Percentiles rank a stretch among this genome's conserved stretches.
phyloP scores from a whole-genome alignment of 805 yeast genomes.

The Yarrowia sp. region DNA sequence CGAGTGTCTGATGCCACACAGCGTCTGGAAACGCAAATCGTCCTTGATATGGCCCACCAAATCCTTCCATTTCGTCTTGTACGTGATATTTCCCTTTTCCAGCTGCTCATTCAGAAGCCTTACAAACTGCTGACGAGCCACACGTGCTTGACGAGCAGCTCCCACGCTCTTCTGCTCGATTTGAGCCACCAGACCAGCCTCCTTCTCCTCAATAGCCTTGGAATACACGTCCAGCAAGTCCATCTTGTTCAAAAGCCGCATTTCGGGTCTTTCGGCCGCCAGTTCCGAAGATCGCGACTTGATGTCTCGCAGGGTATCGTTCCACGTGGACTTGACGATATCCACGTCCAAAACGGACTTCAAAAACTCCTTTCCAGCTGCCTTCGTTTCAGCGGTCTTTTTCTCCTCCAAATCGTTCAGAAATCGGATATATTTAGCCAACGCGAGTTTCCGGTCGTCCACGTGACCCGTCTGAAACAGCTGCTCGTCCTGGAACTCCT shows the following conservation, averaged over 20 bases:
- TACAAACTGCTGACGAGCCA: constrained; percentile 68
- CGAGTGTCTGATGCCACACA: constrained; percentile 73
- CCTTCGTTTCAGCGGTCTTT: constrained; percentile 44
- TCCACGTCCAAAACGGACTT: constrained; percentile 38
- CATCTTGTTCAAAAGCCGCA: constrained; percentile 55
- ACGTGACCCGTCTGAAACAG: constrained; percentile 65
- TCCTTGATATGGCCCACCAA: constrained; percentile 59
- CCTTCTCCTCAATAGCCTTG: constrained; percentile 50
- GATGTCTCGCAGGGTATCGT: constrained; percentile 45
- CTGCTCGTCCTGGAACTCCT: constrained; percentile 67
- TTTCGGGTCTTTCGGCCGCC: constrained; percentile 48
- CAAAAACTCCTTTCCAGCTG: constrained; percentile 41
- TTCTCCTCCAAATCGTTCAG: constrained; percentile 47
- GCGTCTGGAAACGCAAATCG: constrained; percentile 62
- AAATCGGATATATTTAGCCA: constrained; percentile 44
- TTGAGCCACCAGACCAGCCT: constrained; percentile 45
- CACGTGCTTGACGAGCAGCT: constrained; percentile 56
- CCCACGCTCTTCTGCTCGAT: constrained; percentile 39
- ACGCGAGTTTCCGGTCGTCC: constrained; percentile 61
- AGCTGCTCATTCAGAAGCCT: constrained; percentile 54
- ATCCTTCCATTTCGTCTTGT: constrained; percentile 67
- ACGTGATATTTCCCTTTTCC: constrained; percentile 51
- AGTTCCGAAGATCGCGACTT: constrained; percentile 41
- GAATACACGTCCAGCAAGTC: constrained; percentile 68
- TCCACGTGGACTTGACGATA: constrained; percentile 52